phyloP scores from a whole-genome alignment of 1,284 basidiomycete genomes.

The Microbotryum lychnidis-dioicae region DNA sequence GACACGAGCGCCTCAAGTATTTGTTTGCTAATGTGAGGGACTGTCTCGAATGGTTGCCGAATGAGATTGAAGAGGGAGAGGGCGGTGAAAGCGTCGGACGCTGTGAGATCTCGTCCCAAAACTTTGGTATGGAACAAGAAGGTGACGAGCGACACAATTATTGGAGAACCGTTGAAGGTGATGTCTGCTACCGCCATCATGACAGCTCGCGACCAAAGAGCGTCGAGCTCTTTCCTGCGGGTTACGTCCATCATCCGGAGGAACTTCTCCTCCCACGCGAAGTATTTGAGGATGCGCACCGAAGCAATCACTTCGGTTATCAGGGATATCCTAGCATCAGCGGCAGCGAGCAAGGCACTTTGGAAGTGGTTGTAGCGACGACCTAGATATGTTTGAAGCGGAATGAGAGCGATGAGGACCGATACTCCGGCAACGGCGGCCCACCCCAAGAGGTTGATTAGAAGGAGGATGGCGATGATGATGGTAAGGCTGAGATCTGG shows the following conservation, averaged over 20 bases:
- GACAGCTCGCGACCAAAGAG: conserved; percentile 43
- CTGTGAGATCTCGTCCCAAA: conserved; percentile 39
- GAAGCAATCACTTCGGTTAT: conserved; percentile 49
- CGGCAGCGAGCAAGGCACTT: conserved; percentile 44
- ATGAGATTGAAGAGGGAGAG: conserved; percentile 49
- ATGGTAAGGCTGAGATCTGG: conserved; percentile 44
- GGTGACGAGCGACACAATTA: conserved; percentile 27
- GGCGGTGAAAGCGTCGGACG: conserved; percentile 47
- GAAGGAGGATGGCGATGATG: conserved; percentile 43
- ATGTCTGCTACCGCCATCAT: conserved; percentile 42
- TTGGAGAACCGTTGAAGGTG: conserved; percentile 37
- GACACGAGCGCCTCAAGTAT: conserved; percentile 45
- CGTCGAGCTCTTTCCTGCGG: conserved; percentile 44
- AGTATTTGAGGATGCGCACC: conserved; percentile 45
- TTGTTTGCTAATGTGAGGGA: conserved; percentile 37
- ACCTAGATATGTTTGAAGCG: conserved; percentile 22
- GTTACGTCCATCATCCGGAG: conserved; percentile 45
- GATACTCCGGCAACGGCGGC: conserved; percentile 43
- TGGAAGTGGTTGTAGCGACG: conserved; percentile 45
- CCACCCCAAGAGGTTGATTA: conserved; percentile 44
- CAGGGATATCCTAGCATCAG: conserved; percentile 48
- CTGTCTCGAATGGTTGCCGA: conserved; percentile 37
- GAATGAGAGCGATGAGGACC: no score
- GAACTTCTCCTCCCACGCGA: conserved; percentile 45
- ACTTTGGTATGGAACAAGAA: conserved; percentile 42